A percentile compares a stretch with the other conserved stretches of the same genome.
phyloP scores from a whole-genome alignment of 331 rosid species.

The Rosa hybrid region DNA sequence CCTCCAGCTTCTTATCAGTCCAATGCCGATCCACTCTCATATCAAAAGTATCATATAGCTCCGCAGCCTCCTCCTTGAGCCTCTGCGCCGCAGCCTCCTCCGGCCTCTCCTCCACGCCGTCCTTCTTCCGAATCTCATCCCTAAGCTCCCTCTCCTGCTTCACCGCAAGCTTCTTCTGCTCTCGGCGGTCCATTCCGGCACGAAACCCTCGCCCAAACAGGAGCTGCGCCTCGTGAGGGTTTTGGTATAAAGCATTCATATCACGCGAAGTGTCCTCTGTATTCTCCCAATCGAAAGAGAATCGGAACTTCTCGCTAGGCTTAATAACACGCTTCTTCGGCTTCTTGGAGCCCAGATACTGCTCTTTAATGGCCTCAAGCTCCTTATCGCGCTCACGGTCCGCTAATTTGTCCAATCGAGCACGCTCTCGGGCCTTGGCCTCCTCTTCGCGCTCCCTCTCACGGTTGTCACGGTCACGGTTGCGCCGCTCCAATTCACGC shows the following conservation, averaged over 20 bases:
- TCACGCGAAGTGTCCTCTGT: neutral
- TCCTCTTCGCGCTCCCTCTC: conserved; percentile 54
- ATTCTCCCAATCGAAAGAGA: conserved; percentile 3
- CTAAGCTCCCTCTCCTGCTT: conserved; percentile 8
- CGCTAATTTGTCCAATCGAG: conserved; percentile 60
- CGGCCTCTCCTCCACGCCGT: conserved; percentile 5
- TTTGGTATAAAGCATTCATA: neutral
- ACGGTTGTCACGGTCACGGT: conserved; percentile 42
- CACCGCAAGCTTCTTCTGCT: conserved; percentile 3
- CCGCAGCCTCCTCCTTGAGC: conserved; percentile 76
- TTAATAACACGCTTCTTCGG: neutral
- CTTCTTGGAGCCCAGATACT: neutral
- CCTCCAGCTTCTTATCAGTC: conserved; percentile 6
- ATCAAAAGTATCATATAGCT: neutral
- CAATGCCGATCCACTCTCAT: neutral
- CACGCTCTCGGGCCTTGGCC: conserved; percentile 52
- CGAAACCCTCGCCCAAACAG: neutral
- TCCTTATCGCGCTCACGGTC: conserved; percentile 49
- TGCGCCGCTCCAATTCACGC: conserved; percentile 34
- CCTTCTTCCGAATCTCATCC: conserved; percentile 33
- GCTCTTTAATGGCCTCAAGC: neutral
- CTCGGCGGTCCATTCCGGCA: neutral
- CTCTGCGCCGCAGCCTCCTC: conserved; percentile 39
- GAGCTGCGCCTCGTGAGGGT: neutral
- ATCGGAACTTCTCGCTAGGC: neutral